Evolutionary conservation across 345 rosid species (phyloP).

Genomic region (Nasturtium officinale): DNA sequence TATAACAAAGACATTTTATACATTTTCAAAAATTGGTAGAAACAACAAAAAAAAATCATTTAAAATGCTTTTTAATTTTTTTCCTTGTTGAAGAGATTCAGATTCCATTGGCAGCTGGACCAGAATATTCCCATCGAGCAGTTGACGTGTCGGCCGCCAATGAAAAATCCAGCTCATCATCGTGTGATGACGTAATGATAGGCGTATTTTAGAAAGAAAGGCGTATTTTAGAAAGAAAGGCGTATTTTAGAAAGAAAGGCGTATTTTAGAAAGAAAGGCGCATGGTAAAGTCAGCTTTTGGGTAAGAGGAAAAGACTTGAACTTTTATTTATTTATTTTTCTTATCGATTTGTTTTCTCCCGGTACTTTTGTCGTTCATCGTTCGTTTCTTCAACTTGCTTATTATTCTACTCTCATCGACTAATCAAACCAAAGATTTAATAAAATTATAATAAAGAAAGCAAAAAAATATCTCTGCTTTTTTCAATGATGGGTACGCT

Average conservation of each 20-base stretch:
- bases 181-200: neutral
- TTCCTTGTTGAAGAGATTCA: neutral
- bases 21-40: neutral
- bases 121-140: constrained; percentile 29
- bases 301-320: neutral
- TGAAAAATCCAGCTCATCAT: constrained; percentile 28
- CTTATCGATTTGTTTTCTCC: constrained; percentile 27
- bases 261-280: constrained; percentile 13
- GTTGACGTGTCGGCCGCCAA: constrained; percentile 31
- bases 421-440: constrained; percentile 13
- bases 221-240: constrained; percentile 6
- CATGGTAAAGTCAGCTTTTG: constrained; percentile 29
- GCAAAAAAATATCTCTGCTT: neutral
- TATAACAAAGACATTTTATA: neutral
- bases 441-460: neutral
- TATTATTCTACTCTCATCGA: constrained; percentile 25
- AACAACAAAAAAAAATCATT: too few relatives aligned
- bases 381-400: constrained; percentile 34
- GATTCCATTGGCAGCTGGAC: neutral
- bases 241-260: too few relatives aligned
- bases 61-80: too few relatives aligned
- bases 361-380: constrained; percentile 26
- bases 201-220: constrained; percentile 5
- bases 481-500: constrained; percentile 32
- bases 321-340: too few relatives aligned